Evolutionary conservation across 192 early-diverging fungal species (phyloP).

Genomic region (Ambispora gerdemannii): DNA sequence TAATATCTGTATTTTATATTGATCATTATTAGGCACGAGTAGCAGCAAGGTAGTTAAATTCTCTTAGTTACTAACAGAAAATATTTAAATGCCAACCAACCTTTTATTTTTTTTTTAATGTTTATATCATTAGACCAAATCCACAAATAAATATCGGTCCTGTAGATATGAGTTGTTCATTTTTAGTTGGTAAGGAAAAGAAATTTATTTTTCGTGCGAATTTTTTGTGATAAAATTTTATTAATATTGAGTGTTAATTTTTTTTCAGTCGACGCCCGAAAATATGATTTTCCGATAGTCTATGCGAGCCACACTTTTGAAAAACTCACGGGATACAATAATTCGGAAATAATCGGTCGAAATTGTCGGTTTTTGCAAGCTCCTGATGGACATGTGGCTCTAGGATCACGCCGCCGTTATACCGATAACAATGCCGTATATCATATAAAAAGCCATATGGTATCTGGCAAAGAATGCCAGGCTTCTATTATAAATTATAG

Average conservation of each 20-base stretch:
- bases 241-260: not conserved
- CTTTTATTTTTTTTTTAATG: not conserved
- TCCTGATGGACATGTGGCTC: constrained; percentile 50
- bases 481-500: constrained; percentile 66
- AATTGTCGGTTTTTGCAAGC: constrained; percentile 54
- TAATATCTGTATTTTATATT: not conserved
- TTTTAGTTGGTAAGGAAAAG: constrained; percentile 41
- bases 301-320: constrained; percentile 66
- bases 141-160: constrained; percentile 58
- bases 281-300: constrained; percentile 60
- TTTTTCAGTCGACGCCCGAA: constrained; percentile 48
- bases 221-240: not conserved
- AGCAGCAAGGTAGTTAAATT: constrained; percentile 6
- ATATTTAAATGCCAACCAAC: not conserved
- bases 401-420: constrained; percentile 48
- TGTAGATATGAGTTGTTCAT: constrained; percentile 56
- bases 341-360: constrained; percentile 43
- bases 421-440: constrained; percentile 56
- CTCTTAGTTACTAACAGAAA: not conserved
- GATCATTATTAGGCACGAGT: constrained; percentile 12
- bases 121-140: constrained; percentile 43
- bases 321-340: constrained; percentile 53
- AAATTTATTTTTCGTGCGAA: not conserved
- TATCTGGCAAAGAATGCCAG: constrained; percentile 58
- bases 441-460: constrained; percentile 50